These are phyloP conservation scores for Fraxinus anomala DNA, from an alignment of 257 asterid genomes.

Conservation along the genomic window DNA sequence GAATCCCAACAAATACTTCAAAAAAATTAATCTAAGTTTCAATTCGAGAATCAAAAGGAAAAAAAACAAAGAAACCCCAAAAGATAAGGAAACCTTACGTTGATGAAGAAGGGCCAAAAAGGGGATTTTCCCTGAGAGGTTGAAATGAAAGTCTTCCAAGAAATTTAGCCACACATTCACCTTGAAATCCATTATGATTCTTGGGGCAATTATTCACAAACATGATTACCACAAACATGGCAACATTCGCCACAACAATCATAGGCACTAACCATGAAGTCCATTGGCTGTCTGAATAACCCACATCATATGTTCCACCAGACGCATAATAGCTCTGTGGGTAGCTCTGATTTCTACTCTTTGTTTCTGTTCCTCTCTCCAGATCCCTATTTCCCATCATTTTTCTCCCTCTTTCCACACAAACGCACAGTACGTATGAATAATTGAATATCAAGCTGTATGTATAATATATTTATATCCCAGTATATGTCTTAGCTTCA, in stretches of 20 bases:
- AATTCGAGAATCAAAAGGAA: neutral
- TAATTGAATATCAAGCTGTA: neutral
- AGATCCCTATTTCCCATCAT: slow-evolving; percentile 70
- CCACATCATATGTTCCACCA: slow-evolving; percentile 52
- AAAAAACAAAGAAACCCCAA: neutral
- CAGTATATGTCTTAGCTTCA: neutral
- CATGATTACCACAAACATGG: slow-evolving; percentile 82
- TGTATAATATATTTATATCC: neutral
- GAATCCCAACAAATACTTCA: neutral
- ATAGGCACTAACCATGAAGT: slow-evolving; percentile 92
- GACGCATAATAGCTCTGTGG: slow-evolving; percentile 31
- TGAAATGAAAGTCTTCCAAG: slow-evolving; percentile 94
- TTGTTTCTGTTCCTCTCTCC: slow-evolving; percentile 54
- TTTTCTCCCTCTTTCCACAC: slow-evolving; percentile 10
- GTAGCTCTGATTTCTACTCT: slow-evolving; percentile 43
- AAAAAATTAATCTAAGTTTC: neutral
- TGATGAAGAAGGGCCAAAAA: slow-evolving; percentile 87
- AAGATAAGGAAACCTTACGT: slow-evolving; percentile 45
- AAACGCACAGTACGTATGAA: neutral
- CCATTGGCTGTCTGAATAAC: slow-evolving; percentile 73
- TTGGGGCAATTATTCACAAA: slow-evolving; percentile 80
- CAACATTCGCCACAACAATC: slow-evolving; percentile 85
- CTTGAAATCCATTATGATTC: slow-evolving; percentile 33
- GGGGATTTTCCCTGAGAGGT: slow-evolving; percentile 90
- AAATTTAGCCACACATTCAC: slow-evolving; percentile 70